These are phyloP conservation scores for Halophytophthora polymorphica DNA, from an alignment of 352 stramenopile genomes.

Conservation along the genomic window DNA sequence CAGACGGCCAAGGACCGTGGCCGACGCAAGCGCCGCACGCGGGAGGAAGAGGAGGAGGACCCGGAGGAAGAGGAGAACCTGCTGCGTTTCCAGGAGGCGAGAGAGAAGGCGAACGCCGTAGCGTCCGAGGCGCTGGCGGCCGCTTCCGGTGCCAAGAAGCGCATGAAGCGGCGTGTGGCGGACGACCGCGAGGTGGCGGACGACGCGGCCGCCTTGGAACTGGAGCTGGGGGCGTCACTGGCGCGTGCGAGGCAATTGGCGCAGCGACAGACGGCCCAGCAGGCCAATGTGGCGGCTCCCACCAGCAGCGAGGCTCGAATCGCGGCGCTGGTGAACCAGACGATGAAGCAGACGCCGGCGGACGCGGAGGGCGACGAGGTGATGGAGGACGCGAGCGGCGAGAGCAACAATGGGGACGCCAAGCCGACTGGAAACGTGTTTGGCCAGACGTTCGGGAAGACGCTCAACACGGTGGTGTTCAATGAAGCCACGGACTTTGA, in stretches of 20 bases:
- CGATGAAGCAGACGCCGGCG: conserved; percentile 33
- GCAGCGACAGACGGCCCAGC: conserved; percentile 28
- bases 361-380: conserved; percentile 18
- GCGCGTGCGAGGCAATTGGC: conserved; percentile 59
- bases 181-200: conserved; percentile 46
- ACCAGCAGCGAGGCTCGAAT: conserved; percentile 57
- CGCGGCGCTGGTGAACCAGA: conserved; percentile 48
- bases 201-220: conserved; percentile 52
- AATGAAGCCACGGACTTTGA: conserved; percentile 87
- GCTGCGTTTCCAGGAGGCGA: conserved; percentile 66
- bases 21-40: conserved; percentile 36
- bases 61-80: conserved; percentile 50
- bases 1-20: conserved; percentile 47
- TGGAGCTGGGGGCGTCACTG: conserved; percentile 76
- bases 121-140: conserved; percentile 41
- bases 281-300: conserved; percentile 3
- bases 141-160: conserved; percentile 14
- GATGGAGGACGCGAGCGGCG: conserved; percentile 8
- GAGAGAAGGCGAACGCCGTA: conserved; percentile 53
- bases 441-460: conserved; percentile 39
- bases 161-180: conserved; percentile 39
- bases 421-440: conserved; percentile 30
- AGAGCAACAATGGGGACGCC: conserved; percentile 7
- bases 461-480: conserved; percentile 64
- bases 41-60: conserved; percentile 32